Evolutionary conservation across 2,329 filamentous ascomycete species (phyloP).

Genomic region (Cyphellophora attinorum): DNA sequence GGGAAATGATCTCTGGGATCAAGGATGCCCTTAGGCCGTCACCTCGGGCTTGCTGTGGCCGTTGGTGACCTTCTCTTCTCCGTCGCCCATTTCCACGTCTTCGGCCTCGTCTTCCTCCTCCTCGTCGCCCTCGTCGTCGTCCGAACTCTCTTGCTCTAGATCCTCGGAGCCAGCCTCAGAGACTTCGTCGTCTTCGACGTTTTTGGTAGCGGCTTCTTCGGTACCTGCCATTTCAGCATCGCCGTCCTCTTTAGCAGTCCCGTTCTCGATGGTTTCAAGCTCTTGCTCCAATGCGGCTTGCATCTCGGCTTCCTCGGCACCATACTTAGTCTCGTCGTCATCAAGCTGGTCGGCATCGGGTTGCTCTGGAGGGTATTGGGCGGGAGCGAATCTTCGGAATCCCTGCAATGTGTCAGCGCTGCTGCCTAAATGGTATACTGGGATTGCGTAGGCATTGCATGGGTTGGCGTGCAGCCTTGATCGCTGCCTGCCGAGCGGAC

Average conservation of each 20-base stretch:
- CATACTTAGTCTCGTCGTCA: constrained; percentile 78
- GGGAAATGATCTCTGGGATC: too few species aligned
- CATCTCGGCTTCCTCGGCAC: constrained; percentile 76
- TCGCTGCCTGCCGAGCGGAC: too few species aligned
- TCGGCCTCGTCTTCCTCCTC: constrained; percentile 43
- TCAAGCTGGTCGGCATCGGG: constrained; percentile 81
- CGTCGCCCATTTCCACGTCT: constrained; percentile 48
- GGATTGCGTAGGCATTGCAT: too few species aligned
- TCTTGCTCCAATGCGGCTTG: constrained; percentile 52
- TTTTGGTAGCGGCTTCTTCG: constrained; percentile 38
- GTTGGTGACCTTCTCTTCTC: constrained; percentile 28
- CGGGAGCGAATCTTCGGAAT: constrained; percentile 94
- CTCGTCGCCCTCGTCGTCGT: constrained; percentile 59
- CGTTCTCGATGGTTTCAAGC: constrained; percentile 38
- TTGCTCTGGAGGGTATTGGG: constrained; percentile 95
- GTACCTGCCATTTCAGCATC: constrained; percentile 69
- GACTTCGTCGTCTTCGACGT: constrained; percentile 55
- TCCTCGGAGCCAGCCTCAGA: constrained; percentile 71
- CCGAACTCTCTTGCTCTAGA: constrained; percentile 66
- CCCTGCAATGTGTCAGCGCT: constrained; percentile 47
- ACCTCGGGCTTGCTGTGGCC: constrained; percentile 21
- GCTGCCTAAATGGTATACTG: neutral
- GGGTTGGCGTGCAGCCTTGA: neutral
- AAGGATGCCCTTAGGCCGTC: too few species aligned
- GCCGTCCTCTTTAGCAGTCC: constrained; percentile 38